Evolutionary conservation across 2,329 filamentous ascomycete genomes (phyloP).

Genomic region (Botrytis fabae): DNA sequence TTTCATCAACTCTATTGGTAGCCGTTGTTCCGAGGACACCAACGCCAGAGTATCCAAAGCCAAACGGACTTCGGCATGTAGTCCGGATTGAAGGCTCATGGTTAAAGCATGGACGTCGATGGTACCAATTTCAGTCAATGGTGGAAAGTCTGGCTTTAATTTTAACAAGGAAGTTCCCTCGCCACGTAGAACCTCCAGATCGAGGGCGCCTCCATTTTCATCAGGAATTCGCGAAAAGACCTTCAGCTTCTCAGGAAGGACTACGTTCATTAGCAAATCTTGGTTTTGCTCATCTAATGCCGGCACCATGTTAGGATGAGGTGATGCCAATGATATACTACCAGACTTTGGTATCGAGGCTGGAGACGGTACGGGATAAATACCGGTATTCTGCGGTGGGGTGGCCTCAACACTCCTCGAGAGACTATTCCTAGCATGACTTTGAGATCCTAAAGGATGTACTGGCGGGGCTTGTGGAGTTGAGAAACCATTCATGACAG

Average conservation of each 20-base stretch:
- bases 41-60: conserved; percentile 80
- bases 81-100: conserved; percentile 84
- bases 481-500: conserved; percentile 52
- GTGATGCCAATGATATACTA: conserved; percentile 34
- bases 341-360: conserved; percentile 40
- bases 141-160: conserved; percentile 73
- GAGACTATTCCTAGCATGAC: conserved; percentile 53
- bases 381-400: conserved; percentile 39
- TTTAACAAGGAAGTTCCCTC: conserved; percentile 56
- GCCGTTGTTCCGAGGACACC: conserved; percentile 59
- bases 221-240: conserved; percentile 48
- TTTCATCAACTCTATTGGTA: conserved; percentile 65
- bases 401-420: conserved; percentile 52
- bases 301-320: conserved; percentile 30
- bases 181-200: not conserved
- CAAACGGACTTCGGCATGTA: conserved; percentile 84
- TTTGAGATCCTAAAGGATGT: conserved; percentile 44
- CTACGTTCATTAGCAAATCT: conserved; percentile 11
- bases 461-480: conserved; percentile 47
- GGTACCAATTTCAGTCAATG: conserved; percentile 74
- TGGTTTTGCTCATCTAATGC: conserved; percentile 27
- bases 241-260: conserved; percentile 45
- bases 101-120: conserved; percentile 90
- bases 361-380: conserved; percentile 51
- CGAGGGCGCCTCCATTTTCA: conserved; percentile 67